A percentile compares a stretch with the other conserved stretches of the same genome.
These are phyloP conservation scores for Vicia sativa DNA, from an alignment of 306 rosid genomes.

Conservation along the genomic window DNA sequence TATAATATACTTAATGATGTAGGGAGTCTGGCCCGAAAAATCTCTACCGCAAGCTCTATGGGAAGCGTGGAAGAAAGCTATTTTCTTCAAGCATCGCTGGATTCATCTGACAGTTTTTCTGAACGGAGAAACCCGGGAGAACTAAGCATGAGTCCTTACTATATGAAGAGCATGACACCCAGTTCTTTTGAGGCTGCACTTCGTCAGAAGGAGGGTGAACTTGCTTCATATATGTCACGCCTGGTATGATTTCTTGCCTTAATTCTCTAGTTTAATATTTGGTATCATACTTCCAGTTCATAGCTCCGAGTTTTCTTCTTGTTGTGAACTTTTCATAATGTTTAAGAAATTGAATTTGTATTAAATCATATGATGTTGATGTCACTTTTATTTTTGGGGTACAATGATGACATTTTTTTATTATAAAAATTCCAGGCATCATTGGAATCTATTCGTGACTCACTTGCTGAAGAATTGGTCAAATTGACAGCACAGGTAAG, in stretches of 20 bases:
- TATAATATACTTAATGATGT: slow-evolving; percentile 39
- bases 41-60: slow-evolving; percentile 89
- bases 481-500: slow-evolving; percentile 87
- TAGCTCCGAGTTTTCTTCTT: slow-evolving; percentile 27
- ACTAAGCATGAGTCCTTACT: slow-evolving; percentile 78
- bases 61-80: slow-evolving; percentile 97
- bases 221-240: slow-evolving; percentile 96
- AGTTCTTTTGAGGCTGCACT: slow-evolving; percentile 94
- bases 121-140: slow-evolving; percentile 81
- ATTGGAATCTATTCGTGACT: slow-evolving; percentile 93
- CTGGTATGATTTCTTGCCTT: slow-evolving; percentile 60
- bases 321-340: slow-evolving; percentile 4
- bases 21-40: slow-evolving; percentile 79
- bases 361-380: slow-evolving; percentile 18
- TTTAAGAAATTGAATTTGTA: slow-evolving; percentile 23
- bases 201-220: slow-evolving; percentile 99
- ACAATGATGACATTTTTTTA: slow-evolving; percentile 33
- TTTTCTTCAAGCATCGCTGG: slow-evolving; percentile 94
- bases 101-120: slow-evolving; percentile 69
- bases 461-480: slow-evolving; percentile 98
- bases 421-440: slow-evolving; percentile 63
- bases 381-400: slow-evolving; percentile 4
- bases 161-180: slow-evolving; percentile 92
- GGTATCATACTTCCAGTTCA: slow-evolving; percentile 19
- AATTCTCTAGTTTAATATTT: slow-evolving; percentile 21